Conservation (phyloP, 2,329 filamentous ascomycete species). For the Hypoxylon sp. region DNA sequence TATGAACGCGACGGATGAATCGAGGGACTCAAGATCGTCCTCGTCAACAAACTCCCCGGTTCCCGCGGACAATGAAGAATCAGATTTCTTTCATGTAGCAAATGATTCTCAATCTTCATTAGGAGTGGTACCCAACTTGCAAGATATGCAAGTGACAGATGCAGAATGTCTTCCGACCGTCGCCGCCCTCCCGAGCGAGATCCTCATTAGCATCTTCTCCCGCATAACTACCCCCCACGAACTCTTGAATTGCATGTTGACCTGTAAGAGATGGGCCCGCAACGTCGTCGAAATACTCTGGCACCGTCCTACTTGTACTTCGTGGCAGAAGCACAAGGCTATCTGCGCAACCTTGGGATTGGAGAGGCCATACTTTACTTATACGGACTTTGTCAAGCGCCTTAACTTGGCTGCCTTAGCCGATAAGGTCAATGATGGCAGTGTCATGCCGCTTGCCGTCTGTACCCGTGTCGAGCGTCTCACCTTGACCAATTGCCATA, state of each 20-base stretch:
- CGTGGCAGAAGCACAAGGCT: conserved; percentile 83
- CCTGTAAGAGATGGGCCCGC: conserved; percentile 93
- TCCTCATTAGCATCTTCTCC: conserved; percentile 92
- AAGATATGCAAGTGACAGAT: conserved; percentile 79
- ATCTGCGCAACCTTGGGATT: conserved; percentile 85
- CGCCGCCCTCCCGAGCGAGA: conserved; percentile 89
- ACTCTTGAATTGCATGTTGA: conserved; percentile 89
- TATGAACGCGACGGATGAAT: conserved; percentile 55
- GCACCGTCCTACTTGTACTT: conserved; percentile 93
- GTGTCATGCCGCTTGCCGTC: conserved; percentile 81
- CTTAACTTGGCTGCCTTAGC: conserved; percentile 89
- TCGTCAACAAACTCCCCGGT: conserved; percentile 83
- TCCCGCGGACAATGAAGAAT: conserved; percentile 87
- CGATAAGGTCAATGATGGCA: conserved; percentile 86
- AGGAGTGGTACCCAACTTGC: conserved; percentile 79
- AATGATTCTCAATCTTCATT: conserved; percentile 96
- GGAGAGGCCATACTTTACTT: conserved; percentile 85
- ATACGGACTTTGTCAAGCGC: conserved; percentile 90
- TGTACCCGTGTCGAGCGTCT: conserved; percentile 94
- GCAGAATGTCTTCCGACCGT: conserved; percentile 82
- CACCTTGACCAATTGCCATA: conserved; percentile 90
- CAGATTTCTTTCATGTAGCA: conserved; percentile 88
- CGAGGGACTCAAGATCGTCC: conserved; percentile 70
- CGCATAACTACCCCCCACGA: conserved; percentile 84
- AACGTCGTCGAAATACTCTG: conserved; percentile 95